phyloP scores from a whole-genome alignment of 495 filamentous ascomycete species.

The Penicillium malachiteum region DNA sequence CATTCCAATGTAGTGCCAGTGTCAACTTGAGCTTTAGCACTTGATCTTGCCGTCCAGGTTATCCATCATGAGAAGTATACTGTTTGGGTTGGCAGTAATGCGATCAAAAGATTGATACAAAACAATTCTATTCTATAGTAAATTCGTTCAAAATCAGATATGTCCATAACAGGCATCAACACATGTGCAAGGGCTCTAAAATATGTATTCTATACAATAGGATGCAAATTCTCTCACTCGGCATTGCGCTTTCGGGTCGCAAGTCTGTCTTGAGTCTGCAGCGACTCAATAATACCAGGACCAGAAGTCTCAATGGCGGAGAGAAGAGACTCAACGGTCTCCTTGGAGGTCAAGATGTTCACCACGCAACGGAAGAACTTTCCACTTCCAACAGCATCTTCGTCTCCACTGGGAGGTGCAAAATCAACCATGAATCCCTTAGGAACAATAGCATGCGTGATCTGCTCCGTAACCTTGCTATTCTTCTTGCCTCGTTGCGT shows the following conservation, averaged over 20 bases:
- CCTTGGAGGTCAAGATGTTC: constrained; percentile 67
- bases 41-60: no score
- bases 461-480: constrained; percentile 64
- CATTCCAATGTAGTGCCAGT: no score
- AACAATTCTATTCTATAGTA: no score
- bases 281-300: constrained; percentile 40
- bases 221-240: no score
- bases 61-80: no score
- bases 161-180: no score
- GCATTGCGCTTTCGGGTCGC: neutral
- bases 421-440: constrained; percentile 95
- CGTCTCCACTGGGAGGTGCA: constrained; percentile 62
- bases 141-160: no score
- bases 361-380: constrained; percentile 89
- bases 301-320: constrained; percentile 68
- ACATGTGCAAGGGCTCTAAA: no score
- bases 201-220: no score
- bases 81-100: no score
- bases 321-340: constrained; percentile 76
- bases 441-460: constrained; percentile 62
- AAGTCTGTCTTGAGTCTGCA: constrained; percentile 21
- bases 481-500: constrained; percentile 56
- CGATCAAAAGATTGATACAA: no score
- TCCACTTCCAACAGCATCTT: constrained; percentile 57
- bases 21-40: no score